Conservation (phyloP, 495 filamentous ascomycete species). For the Staphylotrichum longicolle region DNA sequence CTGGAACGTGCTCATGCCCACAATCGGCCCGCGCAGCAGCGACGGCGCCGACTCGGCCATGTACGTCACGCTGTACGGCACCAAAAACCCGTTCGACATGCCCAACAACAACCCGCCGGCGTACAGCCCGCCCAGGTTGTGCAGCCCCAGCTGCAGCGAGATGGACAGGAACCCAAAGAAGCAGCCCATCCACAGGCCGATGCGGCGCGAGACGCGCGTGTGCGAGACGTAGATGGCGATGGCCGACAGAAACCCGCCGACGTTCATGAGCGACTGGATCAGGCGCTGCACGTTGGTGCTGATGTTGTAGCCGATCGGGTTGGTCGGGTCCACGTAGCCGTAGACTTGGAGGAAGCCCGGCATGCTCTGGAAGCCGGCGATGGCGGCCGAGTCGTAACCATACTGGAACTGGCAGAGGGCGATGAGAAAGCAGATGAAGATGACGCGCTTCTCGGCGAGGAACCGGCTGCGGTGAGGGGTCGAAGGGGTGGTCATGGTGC, state of each 20-base stretch:
- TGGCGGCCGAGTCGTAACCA: constrained; percentile 43
- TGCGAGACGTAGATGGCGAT: constrained; percentile 42
- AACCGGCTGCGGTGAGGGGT: constrained; percentile 16
- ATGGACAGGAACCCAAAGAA: constrained; percentile 37
- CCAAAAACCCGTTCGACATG: constrained; percentile 45
- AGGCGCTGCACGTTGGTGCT: constrained; percentile 42
- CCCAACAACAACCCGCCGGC: constrained; percentile 47
- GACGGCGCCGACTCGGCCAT: constrained; percentile 43
- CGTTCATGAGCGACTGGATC: constrained; percentile 43
- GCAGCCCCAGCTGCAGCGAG: constrained; percentile 44
- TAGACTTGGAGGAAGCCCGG: constrained; percentile 47
- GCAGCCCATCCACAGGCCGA: constrained; percentile 46
- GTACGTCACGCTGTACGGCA: constrained; percentile 49
- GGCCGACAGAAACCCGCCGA: constrained; percentile 41
- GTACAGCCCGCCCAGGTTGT: constrained; percentile 43
- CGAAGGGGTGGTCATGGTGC: background rate
- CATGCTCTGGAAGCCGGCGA: constrained; percentile 45
- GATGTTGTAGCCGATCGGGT: constrained; percentile 33
- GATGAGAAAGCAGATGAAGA: constrained; percentile 34
- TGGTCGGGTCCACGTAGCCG: constrained; percentile 42
- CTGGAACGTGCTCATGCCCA: constrained; percentile 52
- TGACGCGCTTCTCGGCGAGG: constrained; percentile 30
- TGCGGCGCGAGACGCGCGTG: constrained; percentile 45
- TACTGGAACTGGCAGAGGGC: constrained; percentile 41
- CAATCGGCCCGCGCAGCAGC: constrained; percentile 41